These are phyloP conservation scores for Malbranchea cinnamomea DNA, from an alignment of 2,329 filamentous ascomycete genomes.

Conservation along the genomic window DNA sequence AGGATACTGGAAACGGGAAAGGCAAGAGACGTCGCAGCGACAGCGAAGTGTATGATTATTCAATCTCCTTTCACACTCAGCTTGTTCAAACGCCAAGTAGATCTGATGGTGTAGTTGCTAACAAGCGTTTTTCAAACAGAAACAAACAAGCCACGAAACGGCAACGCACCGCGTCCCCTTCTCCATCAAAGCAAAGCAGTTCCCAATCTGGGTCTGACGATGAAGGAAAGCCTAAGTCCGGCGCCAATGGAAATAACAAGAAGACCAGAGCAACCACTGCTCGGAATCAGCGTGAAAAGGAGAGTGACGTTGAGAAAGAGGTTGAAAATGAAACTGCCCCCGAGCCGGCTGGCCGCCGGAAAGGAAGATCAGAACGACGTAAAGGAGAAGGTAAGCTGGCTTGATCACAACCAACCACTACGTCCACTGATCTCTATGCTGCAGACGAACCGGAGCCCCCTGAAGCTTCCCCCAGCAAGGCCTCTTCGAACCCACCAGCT, in stretches of 20 bases:
- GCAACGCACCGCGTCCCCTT: conserved; percentile 67
- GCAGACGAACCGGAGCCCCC: conserved; percentile 62
- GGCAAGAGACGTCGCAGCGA: conserved; percentile 77
- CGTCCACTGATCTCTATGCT: conserved; percentile 22
- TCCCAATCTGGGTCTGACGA: conserved; percentile 48
- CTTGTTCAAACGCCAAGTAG: neutral
- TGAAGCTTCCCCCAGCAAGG: conserved; percentile 44
- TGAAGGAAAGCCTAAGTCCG: conserved; percentile 33
- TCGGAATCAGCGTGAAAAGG: conserved; percentile 38
- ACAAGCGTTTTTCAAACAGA: conserved; percentile 33
- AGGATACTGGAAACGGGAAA: conserved; percentile 44
- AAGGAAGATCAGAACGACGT: conserved; percentile 65
- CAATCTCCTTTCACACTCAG: conserved; percentile 7
- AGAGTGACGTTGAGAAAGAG: conserved; percentile 44
- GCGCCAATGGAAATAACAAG: conserved; percentile 31
- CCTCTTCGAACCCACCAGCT: conserved; percentile 23
- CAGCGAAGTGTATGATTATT: conserved; percentile 69
- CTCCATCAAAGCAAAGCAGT: conserved; percentile 37
- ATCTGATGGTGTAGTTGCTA: conserved; percentile 4
- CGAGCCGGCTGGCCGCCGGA: conserved; percentile 65
- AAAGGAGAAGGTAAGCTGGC: conserved; percentile 55
- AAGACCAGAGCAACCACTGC: conserved; percentile 43
- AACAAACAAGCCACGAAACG: conserved; percentile 60
- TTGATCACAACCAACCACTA: conserved; percentile 1
- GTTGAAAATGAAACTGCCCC: conserved; percentile 52